Conservation (phyloP, 352 stramenopile species). For the Blastocystis sp. region DNA sequence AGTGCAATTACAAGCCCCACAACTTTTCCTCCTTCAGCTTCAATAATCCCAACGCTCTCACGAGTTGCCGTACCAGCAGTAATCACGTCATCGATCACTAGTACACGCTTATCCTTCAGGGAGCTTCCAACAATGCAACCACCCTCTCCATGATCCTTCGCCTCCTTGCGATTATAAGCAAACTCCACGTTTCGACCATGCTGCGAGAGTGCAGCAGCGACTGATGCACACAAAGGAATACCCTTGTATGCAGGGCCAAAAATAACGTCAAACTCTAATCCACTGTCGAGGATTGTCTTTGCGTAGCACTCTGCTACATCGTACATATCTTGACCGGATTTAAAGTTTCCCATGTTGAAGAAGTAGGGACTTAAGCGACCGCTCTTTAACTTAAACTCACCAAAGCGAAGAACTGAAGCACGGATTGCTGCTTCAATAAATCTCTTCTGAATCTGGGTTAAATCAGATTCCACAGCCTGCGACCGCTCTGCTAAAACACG, state of each 20-base stretch:
- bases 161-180: slow-evolving; percentile 98
- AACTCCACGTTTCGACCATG: slow-evolving; percentile 86
- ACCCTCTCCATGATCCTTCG: slow-evolving; percentile 96
- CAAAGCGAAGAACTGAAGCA: slow-evolving; percentile 91
- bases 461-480: not conserved
- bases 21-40: slow-evolving; percentile 80
- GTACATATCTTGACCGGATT: slow-evolving; percentile 80
- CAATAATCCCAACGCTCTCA: slow-evolving; percentile 83
- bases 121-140: slow-evolving; percentile 87
- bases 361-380: slow-evolving; percentile 95
- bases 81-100: slow-evolving; percentile 99
- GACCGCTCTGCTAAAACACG: slow-evolving; percentile 10
- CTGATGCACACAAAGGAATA: slow-evolving; percentile 88
- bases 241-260: slow-evolving; percentile 99
- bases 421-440: slow-evolving; percentile 92
- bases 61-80: slow-evolving; percentile 94
- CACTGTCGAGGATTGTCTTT: slow-evolving; percentile 69
- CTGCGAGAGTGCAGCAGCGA: slow-evolving; percentile 81
- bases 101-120: slow-evolving; percentile 86
- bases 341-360: slow-evolving; percentile 97
- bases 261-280: slow-evolving; percentile 91
- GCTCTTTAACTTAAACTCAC: slow-evolving; percentile 94
- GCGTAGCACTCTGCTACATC: slow-evolving; percentile 61
- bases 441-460: slow-evolving; percentile 76
- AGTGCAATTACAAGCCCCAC: slow-evolving; percentile 91